These are phyloP conservation scores for Pichia sp. DNA, from an alignment of 1,139 yeast genomes.

Conservation along the genomic window DNA sequence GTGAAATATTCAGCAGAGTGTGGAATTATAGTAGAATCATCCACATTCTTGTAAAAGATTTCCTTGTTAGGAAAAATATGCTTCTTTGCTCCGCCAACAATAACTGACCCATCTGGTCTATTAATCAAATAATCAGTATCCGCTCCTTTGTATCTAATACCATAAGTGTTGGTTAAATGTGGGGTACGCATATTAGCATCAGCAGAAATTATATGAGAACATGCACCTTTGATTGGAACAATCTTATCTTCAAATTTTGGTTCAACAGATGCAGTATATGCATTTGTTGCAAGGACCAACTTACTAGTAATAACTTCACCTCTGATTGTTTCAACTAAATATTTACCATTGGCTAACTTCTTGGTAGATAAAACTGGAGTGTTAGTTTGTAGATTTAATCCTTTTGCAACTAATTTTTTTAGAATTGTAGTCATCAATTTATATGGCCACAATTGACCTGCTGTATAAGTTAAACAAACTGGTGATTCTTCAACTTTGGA, in stretches of 20 bases:
- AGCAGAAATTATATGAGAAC: constrained; percentile 20
- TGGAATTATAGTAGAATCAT: constrained; percentile 23
- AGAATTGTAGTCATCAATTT: constrained; percentile 32
- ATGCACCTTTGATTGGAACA: constrained; percentile 24
- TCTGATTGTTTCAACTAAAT: constrained; percentile 28
- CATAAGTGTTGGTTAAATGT: constrained; percentile 25
- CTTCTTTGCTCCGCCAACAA: constrained; percentile 27
- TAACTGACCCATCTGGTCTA: constrained; percentile 28
- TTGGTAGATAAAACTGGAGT: constrained; percentile 25
- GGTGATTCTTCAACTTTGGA: constrained; percentile 26
- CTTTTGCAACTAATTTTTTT: constrained; percentile 28
- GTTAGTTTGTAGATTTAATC: constrained; percentile 35
- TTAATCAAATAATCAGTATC: constrained; percentile 27
- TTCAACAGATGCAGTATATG: constrained; percentile 32
- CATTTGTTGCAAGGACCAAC: constrained; percentile 37
- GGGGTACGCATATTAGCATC: constrained; percentile 19
- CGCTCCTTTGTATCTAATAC: constrained; percentile 19
- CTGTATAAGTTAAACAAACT: constrained; percentile 35
- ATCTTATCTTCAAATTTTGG: constrained; percentile 21
- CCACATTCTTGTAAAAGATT: constrained; percentile 23
- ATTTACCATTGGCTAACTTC: constrained; percentile 18
- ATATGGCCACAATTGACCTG: constrained; percentile 39
- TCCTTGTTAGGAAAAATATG: constrained; percentile 18
- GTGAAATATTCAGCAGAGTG: constrained; percentile 19
- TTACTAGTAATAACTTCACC: constrained; percentile 31